phyloP scores from a whole-genome alignment of 148 eudicot species.

The Vaccinium darrowii region DNA sequence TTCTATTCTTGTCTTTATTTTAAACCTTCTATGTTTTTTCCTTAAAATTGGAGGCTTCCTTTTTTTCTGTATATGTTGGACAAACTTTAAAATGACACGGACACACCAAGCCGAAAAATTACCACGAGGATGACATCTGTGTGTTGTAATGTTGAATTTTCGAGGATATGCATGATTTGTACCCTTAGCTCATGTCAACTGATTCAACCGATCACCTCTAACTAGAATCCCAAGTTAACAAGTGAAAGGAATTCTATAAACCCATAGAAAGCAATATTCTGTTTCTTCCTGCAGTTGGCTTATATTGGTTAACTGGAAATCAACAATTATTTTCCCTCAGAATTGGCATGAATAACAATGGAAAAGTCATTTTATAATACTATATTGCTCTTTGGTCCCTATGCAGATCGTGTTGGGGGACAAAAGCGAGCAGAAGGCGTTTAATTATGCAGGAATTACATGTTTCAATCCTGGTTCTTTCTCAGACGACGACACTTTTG shows the following conservation, averaged over 20 bases:
- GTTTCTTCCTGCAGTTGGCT: background rate
- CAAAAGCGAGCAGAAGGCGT: constrained; percentile 78
- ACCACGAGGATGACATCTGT: background rate
- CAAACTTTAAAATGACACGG: background rate
- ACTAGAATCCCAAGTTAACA: background rate
- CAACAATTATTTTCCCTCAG: background rate
- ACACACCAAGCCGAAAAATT: background rate
- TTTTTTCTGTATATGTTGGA: background rate
- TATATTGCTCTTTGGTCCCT: background rate
- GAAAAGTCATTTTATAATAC: background rate
- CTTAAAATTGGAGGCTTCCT: background rate
- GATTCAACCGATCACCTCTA: background rate
- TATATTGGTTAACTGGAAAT: background rate
- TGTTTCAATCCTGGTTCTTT: constrained; percentile 97
- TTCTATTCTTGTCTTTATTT: background rate
- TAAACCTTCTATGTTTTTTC: background rate
- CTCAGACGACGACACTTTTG: constrained; percentile 74
- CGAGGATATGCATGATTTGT: background rate
- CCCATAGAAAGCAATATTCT: background rate
- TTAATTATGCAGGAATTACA: constrained; percentile 73
- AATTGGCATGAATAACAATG: background rate
- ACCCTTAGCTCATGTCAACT: background rate
- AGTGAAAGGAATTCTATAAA: background rate
- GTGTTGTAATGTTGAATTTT: background rate
- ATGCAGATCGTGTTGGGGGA: constrained; percentile 89